These are phyloP conservation scores for Meredithiella fracta DNA, from an alignment of 2,329 filamentous ascomycete genomes.

Conservation along the genomic window DNA sequence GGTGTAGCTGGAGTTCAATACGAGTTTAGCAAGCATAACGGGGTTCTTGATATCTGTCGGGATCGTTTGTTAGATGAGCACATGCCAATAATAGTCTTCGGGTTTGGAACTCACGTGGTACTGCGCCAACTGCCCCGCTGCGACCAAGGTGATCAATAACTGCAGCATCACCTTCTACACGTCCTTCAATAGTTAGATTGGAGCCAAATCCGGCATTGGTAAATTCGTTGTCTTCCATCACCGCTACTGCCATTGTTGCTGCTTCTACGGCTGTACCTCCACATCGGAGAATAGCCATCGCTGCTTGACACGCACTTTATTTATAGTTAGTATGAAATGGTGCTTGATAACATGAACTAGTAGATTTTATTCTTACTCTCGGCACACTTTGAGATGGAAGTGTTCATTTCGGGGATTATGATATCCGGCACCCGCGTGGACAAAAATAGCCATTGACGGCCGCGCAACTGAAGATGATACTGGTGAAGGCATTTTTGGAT, in stretches of 20 bases:
- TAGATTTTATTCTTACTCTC: slow-evolving; percentile 45
- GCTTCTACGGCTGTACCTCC: slow-evolving; percentile 75
- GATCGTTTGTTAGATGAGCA: background rate
- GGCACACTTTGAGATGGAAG: slow-evolving; percentile 71
- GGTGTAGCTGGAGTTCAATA: slow-evolving; percentile 61
- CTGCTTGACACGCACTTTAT: slow-evolving; percentile 10
- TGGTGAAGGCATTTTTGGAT: background rate
- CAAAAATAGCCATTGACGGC: slow-evolving; percentile 59
- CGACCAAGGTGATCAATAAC: slow-evolving; percentile 81
- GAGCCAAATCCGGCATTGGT: slow-evolving; percentile 95
- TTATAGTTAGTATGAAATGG: slow-evolving; percentile 5
- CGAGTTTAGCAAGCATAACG: slow-evolving; percentile 66
- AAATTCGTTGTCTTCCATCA: slow-evolving; percentile 84
- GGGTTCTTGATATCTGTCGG: slow-evolving; percentile 77
- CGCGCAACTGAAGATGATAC: slow-evolving; percentile 15
- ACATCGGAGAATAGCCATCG: slow-evolving; percentile 41
- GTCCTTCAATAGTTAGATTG: slow-evolving; percentile 78
- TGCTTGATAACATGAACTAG: background rate
- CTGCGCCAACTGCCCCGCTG: slow-evolving; percentile 84
- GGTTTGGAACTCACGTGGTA: slow-evolving; percentile 48
- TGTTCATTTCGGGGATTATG: slow-evolving; percentile 78
- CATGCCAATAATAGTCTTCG: background rate
- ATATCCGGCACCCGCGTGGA: slow-evolving; percentile 89
- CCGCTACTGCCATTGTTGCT: slow-evolving; percentile 72
- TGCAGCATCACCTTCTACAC: slow-evolving; percentile 87